phyloP scores from a whole-genome alignment of 108 stramenopile species.

The Fragilariopsis cylindrus region DNA sequence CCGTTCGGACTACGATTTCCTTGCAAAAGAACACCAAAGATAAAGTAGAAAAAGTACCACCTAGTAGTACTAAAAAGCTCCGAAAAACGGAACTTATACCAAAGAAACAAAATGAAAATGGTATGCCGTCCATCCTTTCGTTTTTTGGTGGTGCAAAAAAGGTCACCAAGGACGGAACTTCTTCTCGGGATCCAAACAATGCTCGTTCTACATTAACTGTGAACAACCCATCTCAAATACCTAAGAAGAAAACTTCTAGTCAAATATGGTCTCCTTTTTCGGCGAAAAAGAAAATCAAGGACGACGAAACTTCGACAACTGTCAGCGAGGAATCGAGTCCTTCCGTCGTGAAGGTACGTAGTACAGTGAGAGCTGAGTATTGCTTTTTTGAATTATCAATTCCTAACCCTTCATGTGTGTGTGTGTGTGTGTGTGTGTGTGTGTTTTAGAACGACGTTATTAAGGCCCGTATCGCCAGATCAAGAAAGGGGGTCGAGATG shows the following conservation, averaged over 20 bases:
- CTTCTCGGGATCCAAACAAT: background rate
- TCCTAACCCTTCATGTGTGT: background rate
- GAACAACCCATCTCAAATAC: background rate
- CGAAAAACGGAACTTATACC: slow-evolving; percentile 16
- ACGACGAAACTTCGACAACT: background rate
- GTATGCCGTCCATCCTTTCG: slow-evolving; percentile 23
- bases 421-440: background rate
- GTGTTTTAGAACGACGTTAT: background rate
- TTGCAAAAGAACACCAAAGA: background rate
- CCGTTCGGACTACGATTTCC: slow-evolving; percentile 3
- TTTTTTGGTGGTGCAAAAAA: slow-evolving; percentile 30
- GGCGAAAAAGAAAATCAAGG: background rate
- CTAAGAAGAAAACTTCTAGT: background rate
- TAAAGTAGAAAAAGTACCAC: background rate
- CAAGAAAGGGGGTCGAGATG: background rate
- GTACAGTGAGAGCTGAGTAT: background rate
- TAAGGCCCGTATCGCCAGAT: slow-evolving; percentile 4
- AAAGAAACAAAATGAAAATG: background rate
- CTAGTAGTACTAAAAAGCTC: background rate
- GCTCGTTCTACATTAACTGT: slow-evolving; percentile 15
- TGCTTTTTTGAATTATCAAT: background rate
- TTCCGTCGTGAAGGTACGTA: background rate
- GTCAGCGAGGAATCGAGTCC: background rate
- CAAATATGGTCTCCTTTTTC: slow-evolving; percentile 7
- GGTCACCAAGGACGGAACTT: background rate